These are phyloP conservation scores for Teunomyces funiuensis DNA, from an alignment of 805 yeast genomes.

Conservation along the genomic window DNA sequence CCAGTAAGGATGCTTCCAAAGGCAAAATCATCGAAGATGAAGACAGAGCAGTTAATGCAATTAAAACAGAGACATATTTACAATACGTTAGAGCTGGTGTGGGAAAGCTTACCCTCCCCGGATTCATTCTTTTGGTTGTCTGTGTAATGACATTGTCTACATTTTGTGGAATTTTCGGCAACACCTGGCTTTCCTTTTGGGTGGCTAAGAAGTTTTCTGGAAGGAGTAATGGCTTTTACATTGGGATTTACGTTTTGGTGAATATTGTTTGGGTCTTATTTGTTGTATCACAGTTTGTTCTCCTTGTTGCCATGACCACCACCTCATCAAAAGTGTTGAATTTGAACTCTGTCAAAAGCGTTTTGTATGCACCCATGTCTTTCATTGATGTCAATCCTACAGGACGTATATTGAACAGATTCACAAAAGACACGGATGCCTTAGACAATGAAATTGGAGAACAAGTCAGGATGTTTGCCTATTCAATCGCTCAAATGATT, in stretches of 20 bases:
- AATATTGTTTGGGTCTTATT: slow-evolving; percentile 48
- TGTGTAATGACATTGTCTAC: slow-evolving; percentile 10
- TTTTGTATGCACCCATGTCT: slow-evolving; percentile 77
- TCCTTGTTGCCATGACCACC: slow-evolving; percentile 49
- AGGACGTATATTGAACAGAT: slow-evolving; percentile 82
- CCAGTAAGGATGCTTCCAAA: slow-evolving; percentile 5
- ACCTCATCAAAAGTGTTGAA: slow-evolving; percentile 58
- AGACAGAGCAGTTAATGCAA: slow-evolving; percentile 17
- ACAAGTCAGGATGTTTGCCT: slow-evolving; percentile 59
- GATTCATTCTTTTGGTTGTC: slow-evolving; percentile 7
- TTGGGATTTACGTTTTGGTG: slow-evolving; percentile 69
- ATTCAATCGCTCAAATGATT: slow-evolving; percentile 49
- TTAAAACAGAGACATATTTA: slow-evolving; percentile 13
- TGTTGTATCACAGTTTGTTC: slow-evolving; percentile 41
- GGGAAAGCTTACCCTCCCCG: slow-evolving; percentile 9
- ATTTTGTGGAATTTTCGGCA: slow-evolving; percentile 20
- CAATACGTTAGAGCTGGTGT: slow-evolving; percentile 15
- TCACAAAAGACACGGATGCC: slow-evolving; percentile 84
- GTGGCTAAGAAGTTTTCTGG: slow-evolving; percentile 34
- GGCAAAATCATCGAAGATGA: slow-evolving; percentile 19
- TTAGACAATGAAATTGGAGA: slow-evolving; percentile 77
- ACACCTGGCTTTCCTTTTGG: slow-evolving; percentile 28
- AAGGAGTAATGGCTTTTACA: slow-evolving; percentile 55
- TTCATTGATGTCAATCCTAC: slow-evolving; percentile 84
- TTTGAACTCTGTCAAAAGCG: slow-evolving; percentile 53